phyloP scores from a whole-genome alignment of 2,329 filamentous ascomycete genomes.

The Trichoderma arundinaceum region DNA sequence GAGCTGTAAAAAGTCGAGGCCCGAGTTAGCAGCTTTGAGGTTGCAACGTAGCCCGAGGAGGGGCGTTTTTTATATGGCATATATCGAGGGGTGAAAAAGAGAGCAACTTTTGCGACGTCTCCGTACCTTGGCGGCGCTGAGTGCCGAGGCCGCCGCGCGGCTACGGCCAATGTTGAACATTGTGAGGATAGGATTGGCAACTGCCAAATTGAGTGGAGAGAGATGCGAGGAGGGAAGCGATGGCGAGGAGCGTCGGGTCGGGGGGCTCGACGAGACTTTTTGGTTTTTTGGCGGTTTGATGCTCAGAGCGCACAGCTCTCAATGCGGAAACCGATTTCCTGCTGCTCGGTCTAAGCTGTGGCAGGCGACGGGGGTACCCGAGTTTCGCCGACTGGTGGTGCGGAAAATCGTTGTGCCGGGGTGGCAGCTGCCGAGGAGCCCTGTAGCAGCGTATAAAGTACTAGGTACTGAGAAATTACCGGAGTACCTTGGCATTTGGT shows the following conservation, averaged over 20 bases:
- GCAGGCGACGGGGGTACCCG: constrained; percentile 29
- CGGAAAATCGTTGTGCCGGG: constrained; percentile 25
- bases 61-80: constrained; percentile 30
- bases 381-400: constrained; percentile 35
- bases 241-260: constrained; percentile 25
- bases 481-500: neutral
- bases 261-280: constrained; percentile 5
- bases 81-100: constrained; percentile 32
- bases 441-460: constrained; percentile 10
- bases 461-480: neutral
- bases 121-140: constrained; percentile 78
- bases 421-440: constrained; percentile 15
- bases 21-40: constrained; percentile 26
- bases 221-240: constrained; percentile 32
- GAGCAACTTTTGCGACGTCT: constrained; percentile 21
- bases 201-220: constrained; percentile 33
- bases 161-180: constrained; percentile 92
- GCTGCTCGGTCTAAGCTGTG: constrained; percentile 26
- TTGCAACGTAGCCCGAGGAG: constrained; percentile 25
- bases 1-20: constrained; percentile 34
- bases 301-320: constrained; percentile 34
- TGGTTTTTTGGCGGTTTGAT: constrained; percentile 30
- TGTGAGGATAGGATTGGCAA: constrained; percentile 42
- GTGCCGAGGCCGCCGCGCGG: constrained; percentile 78
- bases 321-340: constrained; percentile 34